Conservation (phyloP, 179 eudicot species). For the Silene noctiflora region DNA sequence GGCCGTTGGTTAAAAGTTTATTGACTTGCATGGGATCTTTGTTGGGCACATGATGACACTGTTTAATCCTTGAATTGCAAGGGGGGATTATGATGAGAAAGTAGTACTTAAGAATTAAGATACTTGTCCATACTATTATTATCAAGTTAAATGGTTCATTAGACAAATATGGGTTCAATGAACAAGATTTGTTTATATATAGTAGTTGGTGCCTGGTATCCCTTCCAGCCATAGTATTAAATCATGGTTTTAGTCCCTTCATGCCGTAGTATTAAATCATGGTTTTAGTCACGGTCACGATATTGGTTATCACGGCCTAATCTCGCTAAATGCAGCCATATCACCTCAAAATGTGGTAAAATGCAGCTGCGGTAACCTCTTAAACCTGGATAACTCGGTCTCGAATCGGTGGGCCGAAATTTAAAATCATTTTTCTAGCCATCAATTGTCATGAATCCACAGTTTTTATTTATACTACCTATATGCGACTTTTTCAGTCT, state of each 20-base stretch:
- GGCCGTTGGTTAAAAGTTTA: neutral
- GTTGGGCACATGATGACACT: neutral
- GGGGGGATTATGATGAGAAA: neutral
- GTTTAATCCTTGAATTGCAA: slow-evolving; percentile 15
- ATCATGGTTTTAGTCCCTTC: too few relatives aligned
- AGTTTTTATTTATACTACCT: neutral
- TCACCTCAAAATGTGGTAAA: too few relatives aligned
- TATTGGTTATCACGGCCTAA: too few relatives aligned
- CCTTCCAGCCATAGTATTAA: too few relatives aligned
- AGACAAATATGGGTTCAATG: neutral
- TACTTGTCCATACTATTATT: neutral
- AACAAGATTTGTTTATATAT: neutral
- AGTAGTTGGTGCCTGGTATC: slow-evolving; percentile 2
- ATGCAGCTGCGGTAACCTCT: too few relatives aligned
- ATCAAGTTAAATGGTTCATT: neutral
- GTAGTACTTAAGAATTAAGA: neutral
- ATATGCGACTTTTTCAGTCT: slow-evolving; percentile 50
- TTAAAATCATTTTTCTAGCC: neutral
- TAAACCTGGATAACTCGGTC: too few relatives aligned
- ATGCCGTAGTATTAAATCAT: too few relatives aligned
- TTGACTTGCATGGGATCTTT: neutral
- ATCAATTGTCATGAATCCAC: neutral
- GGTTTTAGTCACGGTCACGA: too few relatives aligned
- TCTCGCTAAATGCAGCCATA: too few relatives aligned
- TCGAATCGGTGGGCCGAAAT: too few relatives aligned